These are phyloP conservation scores for Nicotiana obtusifolia DNA, from an alignment of 257 asterid species.

Conservation along the genomic window DNA sequence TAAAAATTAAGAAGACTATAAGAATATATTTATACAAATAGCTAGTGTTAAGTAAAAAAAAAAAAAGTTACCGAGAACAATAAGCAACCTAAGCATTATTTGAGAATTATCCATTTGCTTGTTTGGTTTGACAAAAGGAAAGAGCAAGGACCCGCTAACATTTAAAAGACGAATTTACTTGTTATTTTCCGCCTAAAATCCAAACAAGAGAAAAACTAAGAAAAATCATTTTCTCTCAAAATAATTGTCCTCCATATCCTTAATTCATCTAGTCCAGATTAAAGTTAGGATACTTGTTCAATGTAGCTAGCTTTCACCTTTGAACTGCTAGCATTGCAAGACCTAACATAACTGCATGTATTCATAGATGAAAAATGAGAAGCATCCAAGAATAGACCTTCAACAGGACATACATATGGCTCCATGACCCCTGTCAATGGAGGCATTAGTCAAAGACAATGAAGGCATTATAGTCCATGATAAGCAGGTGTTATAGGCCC, in stretches of 20 bases:
- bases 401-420: not conserved
- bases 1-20: conserved; percentile 6
- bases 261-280: not conserved
- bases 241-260: not conserved
- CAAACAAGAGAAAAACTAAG: not conserved
- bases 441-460: not conserved
- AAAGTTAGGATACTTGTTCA: not conserved
- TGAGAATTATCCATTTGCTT: not conserved
- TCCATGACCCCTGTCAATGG: not conserved
- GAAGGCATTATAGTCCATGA: not conserved
- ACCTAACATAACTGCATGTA: not conserved
- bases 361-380: not conserved
- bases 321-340: not conserved
- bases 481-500: not conserved
- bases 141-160: not conserved
- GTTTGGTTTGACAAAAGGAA: not conserved
- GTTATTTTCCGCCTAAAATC: not conserved
- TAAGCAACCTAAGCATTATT: not conserved
- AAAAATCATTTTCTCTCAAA: not conserved
- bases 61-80: not conserved
- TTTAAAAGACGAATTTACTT: not conserved
- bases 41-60: not conserved
- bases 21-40: not conserved
- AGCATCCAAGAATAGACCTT: not conserved
- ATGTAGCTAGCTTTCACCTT: not conserved